Evolutionary conservation across 768 basidiomycete genomes (phyloP).

Genomic region (Trametes villosa): DNA sequence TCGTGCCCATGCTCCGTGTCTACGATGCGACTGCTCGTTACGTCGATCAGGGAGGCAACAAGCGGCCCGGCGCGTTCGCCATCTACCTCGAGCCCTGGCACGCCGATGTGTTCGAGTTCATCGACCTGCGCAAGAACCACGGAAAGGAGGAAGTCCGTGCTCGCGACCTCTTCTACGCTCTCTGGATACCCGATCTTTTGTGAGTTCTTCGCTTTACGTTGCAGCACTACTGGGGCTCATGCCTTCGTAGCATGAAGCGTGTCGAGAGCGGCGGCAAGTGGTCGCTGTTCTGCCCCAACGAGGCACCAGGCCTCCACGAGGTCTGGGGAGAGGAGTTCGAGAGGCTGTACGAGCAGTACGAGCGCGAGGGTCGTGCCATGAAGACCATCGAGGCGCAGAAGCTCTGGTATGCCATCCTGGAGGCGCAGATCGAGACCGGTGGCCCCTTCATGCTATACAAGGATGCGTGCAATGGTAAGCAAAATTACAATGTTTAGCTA

Average conservation of each 20-base stretch:
- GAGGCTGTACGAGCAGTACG: slow-evolving; percentile 82
- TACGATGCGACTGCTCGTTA: slow-evolving; percentile 98
- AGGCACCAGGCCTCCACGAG: slow-evolving; percentile 88
- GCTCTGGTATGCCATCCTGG: slow-evolving; percentile 96
- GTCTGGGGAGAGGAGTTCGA: slow-evolving; percentile 92
- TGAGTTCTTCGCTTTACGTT: slow-evolving; percentile 41
- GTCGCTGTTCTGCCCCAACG: slow-evolving; percentile 98
- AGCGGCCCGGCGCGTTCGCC: slow-evolving; percentile 97
- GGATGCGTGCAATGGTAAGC: slow-evolving; percentile 88
- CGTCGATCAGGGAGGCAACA: slow-evolving; percentile 99
- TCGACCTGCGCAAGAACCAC: slow-evolving; percentile 98
- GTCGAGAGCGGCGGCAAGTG: slow-evolving; percentile 89
- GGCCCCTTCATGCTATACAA: slow-evolving; percentile 99
- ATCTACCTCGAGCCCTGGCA: slow-evolving; percentile 99
- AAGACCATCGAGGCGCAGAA: slow-evolving; percentile 93
- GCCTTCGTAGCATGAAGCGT: slow-evolving; percentile 81
- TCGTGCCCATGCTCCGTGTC: slow-evolving; percentile 98
- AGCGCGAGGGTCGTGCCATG: slow-evolving; percentile 85
- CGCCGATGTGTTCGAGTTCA: slow-evolving; percentile 94
- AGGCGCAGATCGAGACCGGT: slow-evolving; percentile 97
- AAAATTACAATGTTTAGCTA: not conserved
- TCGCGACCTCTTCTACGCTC: slow-evolving; percentile 95
- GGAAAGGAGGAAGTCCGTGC: slow-evolving; percentile 98
- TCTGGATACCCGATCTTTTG: slow-evolving; percentile 99
- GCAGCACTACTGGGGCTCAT: not conserved